phyloP scores from a whole-genome alignment of 2,329 filamentous ascomycete genomes.

The Sporothrix pallida region DNA sequence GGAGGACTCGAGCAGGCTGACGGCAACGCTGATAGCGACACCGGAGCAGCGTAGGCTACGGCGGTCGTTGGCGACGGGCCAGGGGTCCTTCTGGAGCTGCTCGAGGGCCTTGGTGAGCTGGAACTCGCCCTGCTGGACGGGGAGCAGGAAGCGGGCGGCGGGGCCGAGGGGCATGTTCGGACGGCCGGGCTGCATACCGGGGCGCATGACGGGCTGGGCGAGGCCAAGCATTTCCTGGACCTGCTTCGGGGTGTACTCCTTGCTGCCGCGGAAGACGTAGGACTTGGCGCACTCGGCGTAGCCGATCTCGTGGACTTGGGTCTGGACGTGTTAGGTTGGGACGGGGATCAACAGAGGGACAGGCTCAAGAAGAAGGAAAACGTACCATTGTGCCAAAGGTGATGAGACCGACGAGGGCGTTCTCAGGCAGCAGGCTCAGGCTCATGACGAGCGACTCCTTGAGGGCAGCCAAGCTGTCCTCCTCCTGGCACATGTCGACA shows the following conservation, averaged over 20 bases:
- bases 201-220: constrained; percentile 72
- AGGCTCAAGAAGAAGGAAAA: background rate
- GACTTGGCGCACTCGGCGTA: constrained; percentile 98
- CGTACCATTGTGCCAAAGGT: constrained; percentile 91
- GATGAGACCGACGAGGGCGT: constrained; percentile 81
- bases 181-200: constrained; percentile 74
- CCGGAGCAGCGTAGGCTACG: constrained; percentile 90
- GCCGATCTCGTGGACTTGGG: constrained; percentile 96
- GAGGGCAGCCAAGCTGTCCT: constrained; percentile 79
- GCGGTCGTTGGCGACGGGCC: constrained; percentile 94
- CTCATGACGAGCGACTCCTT: constrained; percentile 89
- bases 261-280: constrained; percentile 96
- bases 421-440: constrained; percentile 78
- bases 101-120: constrained; percentile 96
- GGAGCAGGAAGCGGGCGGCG: constrained; percentile 87
- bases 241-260: constrained; percentile 97
- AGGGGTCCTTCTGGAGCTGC: constrained; percentile 94
- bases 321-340: constrained; percentile 54
- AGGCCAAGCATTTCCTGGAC: constrained; percentile 99
- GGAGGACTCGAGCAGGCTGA: constrained; percentile 88
- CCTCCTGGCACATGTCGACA: constrained; percentile 87
- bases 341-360: background rate
- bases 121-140: constrained; percentile 94
- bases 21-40: constrained; percentile 93
- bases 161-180: constrained; percentile 73